Conservation (phyloP, 2,329 filamentous ascomycete species). For the Arthrobotrys musiformis region DNA sequence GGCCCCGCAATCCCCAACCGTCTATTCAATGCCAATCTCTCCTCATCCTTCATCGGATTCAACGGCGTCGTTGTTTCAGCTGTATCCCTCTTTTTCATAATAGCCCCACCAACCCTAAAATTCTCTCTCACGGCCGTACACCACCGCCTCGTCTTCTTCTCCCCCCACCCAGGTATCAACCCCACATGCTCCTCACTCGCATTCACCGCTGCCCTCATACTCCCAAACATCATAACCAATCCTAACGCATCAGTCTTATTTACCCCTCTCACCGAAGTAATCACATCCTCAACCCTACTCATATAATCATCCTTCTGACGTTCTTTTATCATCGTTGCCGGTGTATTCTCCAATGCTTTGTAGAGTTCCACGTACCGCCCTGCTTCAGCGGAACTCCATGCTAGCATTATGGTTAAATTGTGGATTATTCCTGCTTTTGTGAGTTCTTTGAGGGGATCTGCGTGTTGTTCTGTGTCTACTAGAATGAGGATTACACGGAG, state of each 20-base stretch:
- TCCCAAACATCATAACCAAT: slow-evolving; percentile 91
- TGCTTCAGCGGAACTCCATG: slow-evolving; percentile 93
- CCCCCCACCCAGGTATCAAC: slow-evolving; percentile 90
- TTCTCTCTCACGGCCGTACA: slow-evolving; percentile 38
- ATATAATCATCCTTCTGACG: slow-evolving; percentile 85
- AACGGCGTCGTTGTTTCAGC: slow-evolving; percentile 69
- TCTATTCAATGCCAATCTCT: slow-evolving; percentile 56
- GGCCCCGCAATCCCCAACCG: slow-evolving; percentile 53
- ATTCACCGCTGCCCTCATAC: slow-evolving; percentile 85
- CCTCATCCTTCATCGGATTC: slow-evolving; percentile 28
- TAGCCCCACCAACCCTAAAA: slow-evolving; percentile 53
- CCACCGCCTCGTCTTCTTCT: slow-evolving; percentile 80
- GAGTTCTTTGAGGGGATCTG: slow-evolving; percentile 86
- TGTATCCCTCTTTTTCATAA: slow-evolving; percentile 66
- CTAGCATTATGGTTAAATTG: slow-evolving; percentile 88
- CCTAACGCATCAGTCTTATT: slow-evolving; percentile 95
- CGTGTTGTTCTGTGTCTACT: slow-evolving; percentile 86
- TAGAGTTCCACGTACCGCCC: slow-evolving; percentile 93
- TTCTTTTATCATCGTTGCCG: slow-evolving; percentile 81
- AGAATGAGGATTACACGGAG: slow-evolving; percentile 89
- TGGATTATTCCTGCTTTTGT: slow-evolving; percentile 93
- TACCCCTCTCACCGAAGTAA: slow-evolving; percentile 86
- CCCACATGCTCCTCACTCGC: slow-evolving; percentile 86
- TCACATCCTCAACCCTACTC: slow-evolving; percentile 89
- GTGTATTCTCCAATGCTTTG: slow-evolving; percentile 92